Evolutionary conservation across 2,329 filamentous ascomycete species (phyloP), one percentile per base, ranked within the genome.

Genomic region (Blastomyces percursus): DNA sequence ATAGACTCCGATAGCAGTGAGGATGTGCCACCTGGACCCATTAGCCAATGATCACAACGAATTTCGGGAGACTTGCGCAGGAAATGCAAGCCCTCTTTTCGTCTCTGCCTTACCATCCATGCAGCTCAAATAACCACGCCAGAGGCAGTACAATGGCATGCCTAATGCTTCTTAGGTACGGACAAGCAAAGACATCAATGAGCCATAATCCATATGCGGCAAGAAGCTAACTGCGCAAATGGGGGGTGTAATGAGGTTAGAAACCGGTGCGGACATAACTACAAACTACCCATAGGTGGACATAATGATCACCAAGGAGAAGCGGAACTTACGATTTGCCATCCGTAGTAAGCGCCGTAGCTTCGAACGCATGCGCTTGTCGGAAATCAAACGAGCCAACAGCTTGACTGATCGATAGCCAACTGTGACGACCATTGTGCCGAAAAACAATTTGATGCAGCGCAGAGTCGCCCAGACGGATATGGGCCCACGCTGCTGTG

Each of bases 101-200:
- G 8, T n/a, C 24, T 21, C n/a, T 44, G 35, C 35, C 63, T 57
- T 58, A 65, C 69, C 69, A 71, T 38, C 69, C 69, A 57, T 71
- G 69, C 35, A 71, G 63, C 54, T 71, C 69, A 50, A 70, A 65
- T 40, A 67, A n/a, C 62, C 67, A 70, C 2, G 64, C 68, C 46
- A 64, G 60, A n/a, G 67, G 66, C 6, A 69, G 42, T 11, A 67
- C 68, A 21, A 70, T 30, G 19, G 54, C 21, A 9, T 59, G 61
- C 57, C 69, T 64, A 35, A 64, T 44, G 1, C 64, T 54, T 16
- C 68, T 64, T 1, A 71, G 62, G 51, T 51, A 62, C 19, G 60
- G 63, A 61, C 69, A 71, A 32, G 64, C 64, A 12, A 66, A 67
- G 24, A 64, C 64, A 59, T 71, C 69, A 55, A 71, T 64, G 24